Evolutionary conservation across 371 early-diverging fungal species (phyloP).

Genomic region (Saksenaea vasiformis): DNA sequence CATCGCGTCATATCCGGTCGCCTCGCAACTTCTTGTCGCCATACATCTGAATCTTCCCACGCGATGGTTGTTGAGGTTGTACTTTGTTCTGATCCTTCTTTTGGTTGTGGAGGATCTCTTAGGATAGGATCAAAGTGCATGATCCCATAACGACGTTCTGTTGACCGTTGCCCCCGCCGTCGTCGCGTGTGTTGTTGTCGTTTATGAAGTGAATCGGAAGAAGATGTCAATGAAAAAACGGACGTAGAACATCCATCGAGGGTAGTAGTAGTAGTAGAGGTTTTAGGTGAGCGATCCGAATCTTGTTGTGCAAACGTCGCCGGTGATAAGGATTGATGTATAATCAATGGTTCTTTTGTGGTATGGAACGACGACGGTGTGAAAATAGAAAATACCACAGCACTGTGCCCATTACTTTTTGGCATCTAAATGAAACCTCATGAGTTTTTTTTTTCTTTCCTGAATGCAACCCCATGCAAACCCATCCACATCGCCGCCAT

Average conservation of each 20-base stretch:
- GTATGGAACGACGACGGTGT: not conserved
- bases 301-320: not conserved
- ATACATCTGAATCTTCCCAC: not conserved
- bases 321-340: not conserved
- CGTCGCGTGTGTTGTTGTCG: not conserved
- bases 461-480: not conserved
- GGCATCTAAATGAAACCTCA: not conserved
- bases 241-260: not conserved
- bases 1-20: constrained; percentile 1
- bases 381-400: not conserved
- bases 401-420: not conserved
- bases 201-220: not conserved
- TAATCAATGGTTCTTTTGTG: not conserved
- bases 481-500: too few relatives aligned
- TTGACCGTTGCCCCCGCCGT: not conserved
- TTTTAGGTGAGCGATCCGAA: not conserved
- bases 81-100: not conserved
- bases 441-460: not conserved
- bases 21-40: constrained; percentile 1
- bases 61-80: not conserved
- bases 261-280: not conserved
- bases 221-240: not conserved
- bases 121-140: not conserved
- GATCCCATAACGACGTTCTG: constrained; percentile 1
- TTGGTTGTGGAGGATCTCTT: not conserved